Evolutionary conservation across 257 asterid species (phyloP), one percentile per base, ranked within the genome.

Genomic region (Rehmannia glutinosa): DNA sequence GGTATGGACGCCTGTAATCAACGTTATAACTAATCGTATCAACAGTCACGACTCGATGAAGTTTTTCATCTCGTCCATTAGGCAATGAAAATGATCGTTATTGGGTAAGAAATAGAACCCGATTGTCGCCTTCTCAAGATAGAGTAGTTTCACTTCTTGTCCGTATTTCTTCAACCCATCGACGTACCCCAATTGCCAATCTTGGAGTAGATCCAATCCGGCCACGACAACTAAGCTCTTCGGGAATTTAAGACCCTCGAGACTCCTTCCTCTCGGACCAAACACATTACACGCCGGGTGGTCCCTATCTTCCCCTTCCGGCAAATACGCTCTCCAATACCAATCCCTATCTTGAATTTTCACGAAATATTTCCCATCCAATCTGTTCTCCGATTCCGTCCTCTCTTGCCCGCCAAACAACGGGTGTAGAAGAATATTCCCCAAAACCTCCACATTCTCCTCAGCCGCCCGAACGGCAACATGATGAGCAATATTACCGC

Each of bases 51-150:
- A 67, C 74, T 79, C 81, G 58, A 87, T 61, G 65, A 87, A 87
- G 60, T 46, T 69, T 6, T 38, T 80, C 30, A 90, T 88, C 68
- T 84, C 87, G 24, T 86, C 84, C 91, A 90, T 90, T 43, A 90
- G 79, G 73, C 80, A 52, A 16, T 68, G 80, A 59, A 84, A 90
- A 56, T 90, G 90, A 16, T 86, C 86, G 41, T 88, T 90, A 35
- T 90, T 90, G 1, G 97, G 97, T 83, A 90, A 73, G 88, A 90
- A 88, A 41, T 88, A 90, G 83, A 90, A 90, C 32, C 97, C 97
- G 8, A 90, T 84, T 0, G 97, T 90, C 4, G 97, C 97, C 73
- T 86, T 64, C 17, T 88, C 83, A 0, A 90, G 84, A 28, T 65
- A 88, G n/a, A 90, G 73, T 0, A 81, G 82, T 21, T 74, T 81